Evolutionary conservation across 1,284 basidiomycete genomes (phyloP).

Genomic region (Termitomyces sp.): DNA sequence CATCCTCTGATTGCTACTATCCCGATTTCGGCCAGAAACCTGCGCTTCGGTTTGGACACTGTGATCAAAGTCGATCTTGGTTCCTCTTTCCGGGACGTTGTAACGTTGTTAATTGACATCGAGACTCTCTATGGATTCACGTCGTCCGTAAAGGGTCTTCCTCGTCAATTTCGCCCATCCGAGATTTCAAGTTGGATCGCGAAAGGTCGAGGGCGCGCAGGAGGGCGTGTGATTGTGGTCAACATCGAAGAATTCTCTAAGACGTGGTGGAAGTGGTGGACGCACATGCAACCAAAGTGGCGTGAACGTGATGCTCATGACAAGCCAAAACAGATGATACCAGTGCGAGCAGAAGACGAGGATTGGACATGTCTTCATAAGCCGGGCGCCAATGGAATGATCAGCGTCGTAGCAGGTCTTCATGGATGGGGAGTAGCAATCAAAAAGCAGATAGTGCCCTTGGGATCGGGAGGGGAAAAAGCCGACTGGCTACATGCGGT

Average conservation of each 20-base stretch:
- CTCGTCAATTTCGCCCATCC: not conserved
- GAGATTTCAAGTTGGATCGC: conserved; percentile 1
- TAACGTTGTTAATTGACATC: not conserved
- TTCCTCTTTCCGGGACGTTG: not conserved
- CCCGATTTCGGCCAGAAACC: not conserved
- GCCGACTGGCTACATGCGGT: not conserved
- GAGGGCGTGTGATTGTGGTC: not conserved
- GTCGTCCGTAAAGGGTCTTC: not conserved
- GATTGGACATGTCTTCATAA: conserved; percentile 2
- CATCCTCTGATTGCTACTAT: not conserved
- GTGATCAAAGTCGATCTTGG: not conserved
- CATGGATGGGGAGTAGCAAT: conserved; percentile 2
- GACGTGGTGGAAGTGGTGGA: conserved; percentile 8
- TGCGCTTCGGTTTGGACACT: not conserved
- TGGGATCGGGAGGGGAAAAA: not conserved
- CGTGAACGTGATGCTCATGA: not conserved
- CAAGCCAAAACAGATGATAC: not conserved
- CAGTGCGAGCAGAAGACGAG: not conserved
- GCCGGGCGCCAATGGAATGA: conserved; percentile 3
- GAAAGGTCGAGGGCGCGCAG: not conserved
- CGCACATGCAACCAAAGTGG: conserved; percentile 3
- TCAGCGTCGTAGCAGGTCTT: conserved; percentile 1
- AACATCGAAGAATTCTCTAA: not conserved
- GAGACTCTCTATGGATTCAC: not conserved
- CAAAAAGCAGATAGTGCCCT: not conserved